A percentile compares a stretch with the other conserved stretches of the same genome.
phyloP scores from a whole-genome alignment of 768 basidiomycete species.

The Austroboletus festivus region DNA sequence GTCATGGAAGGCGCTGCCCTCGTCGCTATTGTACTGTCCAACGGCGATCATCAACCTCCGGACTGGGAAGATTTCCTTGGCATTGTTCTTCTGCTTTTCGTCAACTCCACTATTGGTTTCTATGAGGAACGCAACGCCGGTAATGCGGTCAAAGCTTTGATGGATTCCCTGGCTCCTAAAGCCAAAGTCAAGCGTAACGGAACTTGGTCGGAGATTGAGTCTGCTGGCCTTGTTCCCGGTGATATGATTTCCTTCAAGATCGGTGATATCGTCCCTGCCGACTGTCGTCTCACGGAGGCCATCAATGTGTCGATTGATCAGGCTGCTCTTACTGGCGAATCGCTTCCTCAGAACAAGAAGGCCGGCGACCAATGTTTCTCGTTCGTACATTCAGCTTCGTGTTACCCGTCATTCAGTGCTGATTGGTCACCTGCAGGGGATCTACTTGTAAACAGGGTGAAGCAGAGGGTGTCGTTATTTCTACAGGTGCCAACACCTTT shows the following conservation, averaged over 20 bases:
- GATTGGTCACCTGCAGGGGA: constrained; percentile 47
- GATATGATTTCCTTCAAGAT: constrained; percentile 99
- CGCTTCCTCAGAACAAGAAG: constrained; percentile 91
- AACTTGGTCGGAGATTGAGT: constrained; percentile 87
- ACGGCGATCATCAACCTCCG: constrained; percentile 80
- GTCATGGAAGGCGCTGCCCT: constrained; percentile 98
- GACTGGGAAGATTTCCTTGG: constrained; percentile 99
- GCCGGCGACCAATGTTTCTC: constrained; percentile 96
- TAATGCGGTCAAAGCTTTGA: constrained; percentile 98
- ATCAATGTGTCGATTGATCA: constrained; percentile 99
- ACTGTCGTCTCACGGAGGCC: constrained; percentile 94
- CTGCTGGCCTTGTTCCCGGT: constrained; percentile 85
- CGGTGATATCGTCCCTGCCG: constrained; percentile 96
- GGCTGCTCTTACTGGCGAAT: constrained; percentile 97
- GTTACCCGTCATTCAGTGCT: neutral
- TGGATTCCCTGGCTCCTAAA: constrained; percentile 99
- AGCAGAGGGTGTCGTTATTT: constrained; percentile 97
- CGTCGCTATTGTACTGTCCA: constrained; percentile 93
- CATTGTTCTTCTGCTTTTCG: constrained; percentile 85
- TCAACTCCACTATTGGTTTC: constrained; percentile 98
- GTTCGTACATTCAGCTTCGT: constrained; percentile 44
- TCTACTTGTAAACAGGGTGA: constrained; percentile 99
- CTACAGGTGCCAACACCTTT: constrained; percentile 97
- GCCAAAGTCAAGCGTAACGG: constrained; percentile 89
- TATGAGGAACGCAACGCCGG: constrained; percentile 97